Evolutionary conservation across 2,329 filamentous ascomycete species (phyloP), one percentile per base, ranked within the genome.

Genomic region (Fusarium napiforme): DNA sequence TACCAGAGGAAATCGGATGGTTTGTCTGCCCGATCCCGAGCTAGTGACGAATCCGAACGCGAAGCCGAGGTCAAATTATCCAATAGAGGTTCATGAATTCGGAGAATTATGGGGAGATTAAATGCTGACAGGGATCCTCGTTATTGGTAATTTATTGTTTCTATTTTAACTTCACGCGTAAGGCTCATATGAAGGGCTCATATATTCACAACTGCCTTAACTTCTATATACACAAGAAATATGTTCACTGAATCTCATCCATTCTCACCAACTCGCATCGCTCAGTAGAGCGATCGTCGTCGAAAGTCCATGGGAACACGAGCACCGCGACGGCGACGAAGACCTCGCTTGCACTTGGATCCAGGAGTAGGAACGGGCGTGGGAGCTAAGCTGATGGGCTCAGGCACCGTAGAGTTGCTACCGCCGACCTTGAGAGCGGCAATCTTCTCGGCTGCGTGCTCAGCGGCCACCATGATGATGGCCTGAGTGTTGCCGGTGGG

Each of bases 401-500:
- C 64, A 9, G 71, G 59, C n/a, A 32, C 30, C 14, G 73, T 75
- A 23, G 74, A 68, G 56, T 72, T 75, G 18, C 61, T 49, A 5
- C 67, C 60, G 21, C 57, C 55, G 18, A 67, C 70, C 43, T 66
- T 69, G 61, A 60, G 47, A 30, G 69, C 69, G 0, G 61, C 67
- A 52, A 78, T 78, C 76, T 78, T 78, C 64, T 74, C 55, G 2
- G 76, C 76, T 2, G 76, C 76, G 40, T 78, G 76, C 64, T 78
- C 76, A 2, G 76, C 76, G 4, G 72, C 75, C 11, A 78, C 71
- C 76, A 78, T 78, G 53, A 78, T 78, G 47, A 78, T 78, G 6
- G 76, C 68, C 67, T 78, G 76, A 2, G 77, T 78, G 71, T 78
- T 78, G 9, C 76, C 77, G 1, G 77, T 78, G 5, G 77, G 76